phyloP scores from a whole-genome alignment of 2,329 filamentous ascomycete species.

The Ploettnerulaceae sp. region DNA sequence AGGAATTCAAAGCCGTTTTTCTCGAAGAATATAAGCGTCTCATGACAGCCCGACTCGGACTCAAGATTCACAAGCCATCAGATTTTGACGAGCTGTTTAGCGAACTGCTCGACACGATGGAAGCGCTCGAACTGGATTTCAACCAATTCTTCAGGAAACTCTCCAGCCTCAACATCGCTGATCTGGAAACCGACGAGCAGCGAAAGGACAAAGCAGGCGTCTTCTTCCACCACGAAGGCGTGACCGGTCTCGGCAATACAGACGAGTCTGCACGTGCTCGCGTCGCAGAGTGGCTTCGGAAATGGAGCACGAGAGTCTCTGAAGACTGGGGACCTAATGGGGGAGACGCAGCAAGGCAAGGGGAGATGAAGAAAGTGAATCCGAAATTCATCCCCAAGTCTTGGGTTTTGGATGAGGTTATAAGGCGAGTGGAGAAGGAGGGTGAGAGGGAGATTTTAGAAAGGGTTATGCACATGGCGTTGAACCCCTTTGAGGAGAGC shows the following conservation, averaged over 20 bases:
- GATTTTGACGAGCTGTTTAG: constrained; percentile 82
- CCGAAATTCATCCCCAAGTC: constrained; percentile 87
- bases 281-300: constrained; percentile 75
- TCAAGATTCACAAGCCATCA: constrained; percentile 60
- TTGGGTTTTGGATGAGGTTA: constrained; percentile 92
- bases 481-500: constrained; percentile 77
- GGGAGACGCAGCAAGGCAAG: constrained; percentile 57
- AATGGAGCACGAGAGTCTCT: constrained; percentile 65
- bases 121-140: constrained; percentile 82
- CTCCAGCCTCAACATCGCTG: constrained; percentile 54
- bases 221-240: constrained; percentile 78
- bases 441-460: constrained; percentile 74
- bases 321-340: constrained; percentile 68
- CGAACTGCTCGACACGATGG: constrained; percentile 75
- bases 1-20: constrained; percentile 87
- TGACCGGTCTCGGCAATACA: constrained; percentile 49
- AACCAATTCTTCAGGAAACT: constrained; percentile 88
- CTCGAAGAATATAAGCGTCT: constrained; percentile 82
- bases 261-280: constrained; percentile 61
- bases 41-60: constrained; percentile 75
- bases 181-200: constrained; percentile 60
- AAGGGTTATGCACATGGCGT: constrained; percentile 74
- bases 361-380: constrained; percentile 79
- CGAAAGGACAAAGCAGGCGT: constrained; percentile 59
- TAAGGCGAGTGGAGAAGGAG: constrained; percentile 79